Evolutionary conservation across 1,139 yeast genomes (phyloP).

Genomic region (Pichia terricola): DNA sequence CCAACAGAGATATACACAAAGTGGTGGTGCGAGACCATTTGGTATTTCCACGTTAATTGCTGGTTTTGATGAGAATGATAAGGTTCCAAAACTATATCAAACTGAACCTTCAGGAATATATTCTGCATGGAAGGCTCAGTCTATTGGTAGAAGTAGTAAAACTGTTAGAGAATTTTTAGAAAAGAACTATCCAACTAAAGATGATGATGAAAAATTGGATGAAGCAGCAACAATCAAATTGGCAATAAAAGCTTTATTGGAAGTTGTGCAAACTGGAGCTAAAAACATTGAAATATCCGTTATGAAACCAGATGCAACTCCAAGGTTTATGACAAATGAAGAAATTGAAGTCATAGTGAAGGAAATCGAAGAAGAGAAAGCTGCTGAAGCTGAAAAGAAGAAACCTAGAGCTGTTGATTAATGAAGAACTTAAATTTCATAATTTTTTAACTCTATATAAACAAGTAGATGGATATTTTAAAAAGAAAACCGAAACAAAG

Average conservation of each 20-base stretch:
- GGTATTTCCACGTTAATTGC: constrained; percentile 93
- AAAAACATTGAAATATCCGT: constrained; percentile 90
- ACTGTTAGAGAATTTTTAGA: constrained; percentile 94
- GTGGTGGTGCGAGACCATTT: constrained; percentile 94
- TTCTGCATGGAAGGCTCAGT: constrained; percentile 98
- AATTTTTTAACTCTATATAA: not conserved
- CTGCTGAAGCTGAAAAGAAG: constrained; percentile 81
- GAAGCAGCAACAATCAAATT: constrained; percentile 73
- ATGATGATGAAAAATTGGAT: constrained; percentile 36
- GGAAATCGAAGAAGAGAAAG: constrained; percentile 85
- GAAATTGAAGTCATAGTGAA: constrained; percentile 70
- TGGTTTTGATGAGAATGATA: constrained; percentile 86
- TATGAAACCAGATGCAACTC: constrained; percentile 56
- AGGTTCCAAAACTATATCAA: constrained; percentile 74
- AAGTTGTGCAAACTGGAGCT: constrained; percentile 97
- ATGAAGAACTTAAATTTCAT: not conserved
- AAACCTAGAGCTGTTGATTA: constrained; percentile 37
- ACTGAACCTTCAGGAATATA: constrained; percentile 98
- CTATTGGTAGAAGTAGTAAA: constrained; percentile 91
- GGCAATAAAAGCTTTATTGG: constrained; percentile 79
- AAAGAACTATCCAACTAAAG: constrained; percentile 53
- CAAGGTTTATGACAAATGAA: constrained; percentile 52
- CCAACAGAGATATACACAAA: constrained; percentile 95
- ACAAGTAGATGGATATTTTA: not conserved
- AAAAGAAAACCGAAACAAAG: too few species aligned